These are phyloP conservation scores for Brassica balearica DNA, from an alignment of 441 rosid genomes.

Conservation along the genomic window DNA sequence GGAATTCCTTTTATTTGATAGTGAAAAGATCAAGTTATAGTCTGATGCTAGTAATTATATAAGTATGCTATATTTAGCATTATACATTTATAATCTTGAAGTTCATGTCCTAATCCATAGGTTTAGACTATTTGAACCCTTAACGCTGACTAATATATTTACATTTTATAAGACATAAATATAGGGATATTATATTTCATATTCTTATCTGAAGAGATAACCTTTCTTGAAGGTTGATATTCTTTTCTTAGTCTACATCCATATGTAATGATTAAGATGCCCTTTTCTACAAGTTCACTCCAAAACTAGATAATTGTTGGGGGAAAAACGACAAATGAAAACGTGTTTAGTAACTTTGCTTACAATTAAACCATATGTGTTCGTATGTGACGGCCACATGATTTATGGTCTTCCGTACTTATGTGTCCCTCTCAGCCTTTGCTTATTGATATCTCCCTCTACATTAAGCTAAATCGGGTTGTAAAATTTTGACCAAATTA, in stretches of 20 bases:
- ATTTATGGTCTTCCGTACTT: constrained; percentile 24
- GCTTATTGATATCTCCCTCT: constrained; percentile 13
- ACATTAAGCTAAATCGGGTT: constrained; percentile 13
- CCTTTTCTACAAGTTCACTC: constrained; percentile 45
- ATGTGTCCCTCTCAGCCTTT: constrained; percentile 25
- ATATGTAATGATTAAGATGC: constrained; percentile 40
- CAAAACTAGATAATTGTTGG: constrained; percentile 24
- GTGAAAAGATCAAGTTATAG: constrained; percentile 1
- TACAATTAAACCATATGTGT: constrained; percentile 37
- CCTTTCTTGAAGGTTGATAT: constrained; percentile 18
- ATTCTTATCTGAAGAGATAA: constrained; percentile 34
- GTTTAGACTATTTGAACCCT: constrained; percentile 8
- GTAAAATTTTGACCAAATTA: constrained; percentile 27
- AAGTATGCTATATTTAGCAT: constrained; percentile 10
- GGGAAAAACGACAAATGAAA: constrained; percentile 23
- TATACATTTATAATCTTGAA: constrained; percentile 1
- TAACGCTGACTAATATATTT: constrained; percentile 25
- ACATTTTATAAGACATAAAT: not conserved
- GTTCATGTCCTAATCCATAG: constrained; percentile 17
- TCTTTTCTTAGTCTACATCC: constrained; percentile 21
- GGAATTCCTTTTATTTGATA: not conserved
- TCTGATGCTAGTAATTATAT: not conserved
- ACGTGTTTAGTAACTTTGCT: constrained; percentile 44
- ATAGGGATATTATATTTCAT: not conserved
- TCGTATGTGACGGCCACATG: constrained; percentile 44